Conservation (phyloP, 352 stramenopile genomes). For the Thalassiosira hispida region DNA sequence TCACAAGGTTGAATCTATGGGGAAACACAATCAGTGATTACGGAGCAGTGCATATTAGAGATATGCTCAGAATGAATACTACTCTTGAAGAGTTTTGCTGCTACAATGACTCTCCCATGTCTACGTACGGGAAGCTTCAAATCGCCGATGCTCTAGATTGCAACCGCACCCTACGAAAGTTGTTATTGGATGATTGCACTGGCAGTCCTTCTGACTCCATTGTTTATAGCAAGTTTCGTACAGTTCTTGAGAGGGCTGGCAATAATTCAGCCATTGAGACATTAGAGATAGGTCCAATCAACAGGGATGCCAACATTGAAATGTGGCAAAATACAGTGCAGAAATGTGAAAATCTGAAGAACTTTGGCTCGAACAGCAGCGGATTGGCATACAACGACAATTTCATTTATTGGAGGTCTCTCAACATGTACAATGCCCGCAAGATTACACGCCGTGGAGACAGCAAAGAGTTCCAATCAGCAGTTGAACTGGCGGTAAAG, state of each 20-base stretch:
- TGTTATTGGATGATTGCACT: conserved; percentile 8
- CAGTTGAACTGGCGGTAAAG: not conserved
- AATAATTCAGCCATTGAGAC: conserved; percentile 13
- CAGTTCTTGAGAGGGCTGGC: conserved; percentile 2
- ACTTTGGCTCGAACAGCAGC: conserved; percentile 16
- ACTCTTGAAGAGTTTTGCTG: conserved; percentile 9
- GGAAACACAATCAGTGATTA: conserved; percentile 18
- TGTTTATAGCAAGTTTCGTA: conserved; percentile 14
- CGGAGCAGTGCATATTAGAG: conserved; percentile 1
- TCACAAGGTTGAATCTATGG: conserved; percentile 15
- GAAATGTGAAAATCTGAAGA: conserved; percentile 17
- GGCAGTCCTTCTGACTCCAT: not conserved
- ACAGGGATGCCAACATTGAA: conserved; percentile 3
- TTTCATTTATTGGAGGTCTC: conserved; percentile 10
- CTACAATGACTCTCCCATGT: not conserved
- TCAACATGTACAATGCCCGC: conserved; percentile 16
- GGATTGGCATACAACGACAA: not conserved
- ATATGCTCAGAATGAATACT: conserved; percentile 21
- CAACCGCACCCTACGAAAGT: conserved; percentile 7
- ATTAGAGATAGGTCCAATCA: conserved; percentile 1
- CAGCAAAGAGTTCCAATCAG: not conserved
- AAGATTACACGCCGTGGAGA: conserved; percentile 16
- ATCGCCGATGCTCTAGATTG: not conserved
- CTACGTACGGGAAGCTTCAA: not conserved
- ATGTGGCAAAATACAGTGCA: not conserved